phyloP scores from a whole-genome alignment of 2,329 filamentous ascomycete genomes.

The Aspergillus spinulosporus region DNA sequence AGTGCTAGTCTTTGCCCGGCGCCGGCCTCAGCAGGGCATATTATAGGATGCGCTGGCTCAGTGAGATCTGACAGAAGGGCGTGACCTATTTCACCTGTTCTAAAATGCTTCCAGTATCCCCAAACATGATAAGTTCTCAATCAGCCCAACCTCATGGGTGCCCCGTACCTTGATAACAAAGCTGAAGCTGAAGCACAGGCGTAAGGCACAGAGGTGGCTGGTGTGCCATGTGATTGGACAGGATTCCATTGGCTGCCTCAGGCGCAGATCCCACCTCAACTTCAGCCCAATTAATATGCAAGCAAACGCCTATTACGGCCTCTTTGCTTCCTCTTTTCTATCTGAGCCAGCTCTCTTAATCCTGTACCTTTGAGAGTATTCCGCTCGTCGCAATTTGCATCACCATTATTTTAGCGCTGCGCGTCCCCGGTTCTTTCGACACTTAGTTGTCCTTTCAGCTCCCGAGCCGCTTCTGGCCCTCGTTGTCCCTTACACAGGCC shows the following conservation, averaged over 20 bases:
- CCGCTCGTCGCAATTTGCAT: neutral
- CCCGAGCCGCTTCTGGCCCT: slow-evolving; percentile 9
- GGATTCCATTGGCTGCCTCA: slow-evolving; percentile 14
- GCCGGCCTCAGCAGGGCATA: neutral
- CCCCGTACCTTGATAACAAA: neutral
- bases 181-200: neutral
- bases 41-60: neutral
- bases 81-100: neutral
- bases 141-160: neutral
- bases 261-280: slow-evolving; percentile 11
- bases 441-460: slow-evolving; percentile 2
- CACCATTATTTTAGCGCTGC: slow-evolving; percentile 11
- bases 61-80: too few species aligned
- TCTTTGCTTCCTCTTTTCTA: slow-evolving; percentile 4
- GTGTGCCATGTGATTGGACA: slow-evolving; percentile 18
- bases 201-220: slow-evolving; percentile 18
- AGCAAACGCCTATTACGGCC: slow-evolving; percentile 10
- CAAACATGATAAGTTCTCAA: neutral
- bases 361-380: neutral
- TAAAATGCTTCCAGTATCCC: neutral
- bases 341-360: slow-evolving; percentile 7
- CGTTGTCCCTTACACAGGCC: slow-evolving; percentile 17
- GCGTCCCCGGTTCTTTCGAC: slow-evolving; percentile 8
- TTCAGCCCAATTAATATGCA: slow-evolving; percentile 16
- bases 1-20: neutral